Evolutionary conservation across 768 basidiomycete genomes (phyloP), one percentile per base, ranked within the genome.

Genomic region (Agaricus subrufescens): DNA sequence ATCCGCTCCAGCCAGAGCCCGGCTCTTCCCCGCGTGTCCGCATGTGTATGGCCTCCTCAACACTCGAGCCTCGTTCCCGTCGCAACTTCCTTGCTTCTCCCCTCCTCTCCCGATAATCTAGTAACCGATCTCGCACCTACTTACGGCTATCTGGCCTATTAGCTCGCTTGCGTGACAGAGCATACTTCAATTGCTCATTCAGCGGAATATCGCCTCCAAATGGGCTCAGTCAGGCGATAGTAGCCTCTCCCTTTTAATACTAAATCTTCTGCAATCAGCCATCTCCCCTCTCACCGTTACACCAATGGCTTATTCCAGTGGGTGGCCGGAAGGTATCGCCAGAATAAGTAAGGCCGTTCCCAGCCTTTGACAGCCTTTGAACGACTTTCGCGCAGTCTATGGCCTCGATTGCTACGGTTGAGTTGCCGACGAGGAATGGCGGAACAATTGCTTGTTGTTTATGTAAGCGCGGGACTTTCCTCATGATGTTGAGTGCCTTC

Each of bases 51-150:
- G 30, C 6, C 38, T 42, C 39, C 47, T 25, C 44, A 31, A 34
- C 44, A 14, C 45, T 46, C 25, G n/a, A 54, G 54, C 54, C 54
- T 55, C 54, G 46, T 48, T 55, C 54, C 54, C 54, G 47, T 49
- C 47, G 47, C 47, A 56, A 56, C 40, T 56, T 49, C 39, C 42
- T 34, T 15, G 19, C 47, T 49, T 52, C 42, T 52, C 51, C 51
- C 51, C 29, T 52, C 23, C 51, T 34, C 8, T n/a, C 34, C 34
- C 34, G 34, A 34, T 34, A 43, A 43, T 43, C 51, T 44, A 19
- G 26, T 9, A 11, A 7, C 26, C 37, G 56, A 45, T 57, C 56
- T 52, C 29, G 7, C 54, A n/a, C 8, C 23, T n/a, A 27, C 37
- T 26, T 26, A 55, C 54, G 47, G 27, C 46, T 56, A 56, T 56